Percentiles rank a stretch among this genome's conserved stretches.
Conservation (phyloP, 2,329 filamentous ascomycete species). For the Cytospora piceicola region DNA sequence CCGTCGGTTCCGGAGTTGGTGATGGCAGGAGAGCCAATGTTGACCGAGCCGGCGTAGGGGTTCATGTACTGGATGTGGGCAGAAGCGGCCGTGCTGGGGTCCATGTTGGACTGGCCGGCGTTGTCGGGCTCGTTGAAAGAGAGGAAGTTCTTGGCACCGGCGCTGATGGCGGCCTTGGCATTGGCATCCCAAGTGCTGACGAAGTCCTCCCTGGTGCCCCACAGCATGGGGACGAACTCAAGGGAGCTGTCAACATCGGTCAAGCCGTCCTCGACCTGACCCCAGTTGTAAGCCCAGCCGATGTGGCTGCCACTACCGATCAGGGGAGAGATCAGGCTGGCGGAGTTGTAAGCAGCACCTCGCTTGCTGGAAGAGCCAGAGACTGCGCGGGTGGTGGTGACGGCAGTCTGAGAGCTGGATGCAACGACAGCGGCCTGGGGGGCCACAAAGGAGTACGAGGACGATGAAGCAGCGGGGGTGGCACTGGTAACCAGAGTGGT, state of each 20-base stretch:
- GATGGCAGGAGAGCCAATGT: conserved; percentile 63
- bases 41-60: conserved; percentile 55
- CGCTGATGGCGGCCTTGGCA: conserved; percentile 55
- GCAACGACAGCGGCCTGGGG: conserved; percentile 11
- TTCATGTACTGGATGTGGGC: conserved; percentile 60
- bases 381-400: conserved; percentile 29
- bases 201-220: conserved; percentile 53
- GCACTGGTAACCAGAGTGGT: conserved; percentile 24
- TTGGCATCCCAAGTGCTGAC: conserved; percentile 54
- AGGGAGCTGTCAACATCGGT: conserved; percentile 41
- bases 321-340: conserved; percentile 56
- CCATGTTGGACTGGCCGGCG: conserved; percentile 61
- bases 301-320: conserved; percentile 46
- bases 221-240: conserved; percentile 71
- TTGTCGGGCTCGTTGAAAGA: conserved; percentile 76
- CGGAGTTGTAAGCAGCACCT: conserved; percentile 70
- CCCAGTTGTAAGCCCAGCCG: conserved; percentile 74
- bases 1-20: conserved; percentile 58
- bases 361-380: conserved; percentile 56
- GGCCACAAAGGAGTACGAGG: conserved; percentile 26
- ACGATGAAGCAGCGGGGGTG: conserved; percentile 27
- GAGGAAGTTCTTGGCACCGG: conserved; percentile 61
- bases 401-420: conserved; percentile 26
- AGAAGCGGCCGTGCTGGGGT: conserved; percentile 54
- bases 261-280: conserved; percentile 47